A percentile compares a stretch with the other conserved stretches of the same genome.
These are phyloP conservation scores for Fusarium vanettenii DNA, from an alignment of 2,329 filamentous ascomycete genomes.

Conservation along the genomic window DNA sequence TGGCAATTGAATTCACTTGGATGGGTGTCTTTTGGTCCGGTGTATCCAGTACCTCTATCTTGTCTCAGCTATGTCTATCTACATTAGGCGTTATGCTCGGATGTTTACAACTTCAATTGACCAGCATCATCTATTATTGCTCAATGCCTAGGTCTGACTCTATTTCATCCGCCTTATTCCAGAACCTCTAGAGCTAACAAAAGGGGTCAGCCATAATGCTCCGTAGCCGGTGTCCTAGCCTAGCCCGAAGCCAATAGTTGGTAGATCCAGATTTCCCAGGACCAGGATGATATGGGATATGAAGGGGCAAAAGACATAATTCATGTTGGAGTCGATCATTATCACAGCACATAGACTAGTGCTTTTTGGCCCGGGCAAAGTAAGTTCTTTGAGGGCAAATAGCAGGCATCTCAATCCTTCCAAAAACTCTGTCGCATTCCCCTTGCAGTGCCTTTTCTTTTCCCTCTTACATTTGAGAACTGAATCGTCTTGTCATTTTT, in stretches of 20 bases:
- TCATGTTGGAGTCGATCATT: conserved; percentile 2
- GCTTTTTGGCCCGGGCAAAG: not conserved
- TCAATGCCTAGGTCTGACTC: not conserved
- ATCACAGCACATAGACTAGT: not conserved
- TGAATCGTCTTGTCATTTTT: conserved; percentile 14
- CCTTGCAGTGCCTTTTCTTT: conserved; percentile 2
- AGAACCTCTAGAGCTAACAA: not conserved
- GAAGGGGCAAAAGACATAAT: not conserved
- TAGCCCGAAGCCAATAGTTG: not conserved
- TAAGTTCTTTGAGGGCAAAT: conserved; percentile 4
- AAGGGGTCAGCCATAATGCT: not conserved
- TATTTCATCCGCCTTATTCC: not conserved
- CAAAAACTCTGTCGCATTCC: not conserved
- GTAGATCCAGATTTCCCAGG: conserved; percentile 32
- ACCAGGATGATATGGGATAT: not conserved
- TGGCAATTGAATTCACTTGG: not conserved
- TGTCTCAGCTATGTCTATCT: not conserved
- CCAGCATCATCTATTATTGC: not conserved
- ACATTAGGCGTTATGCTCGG: not conserved
- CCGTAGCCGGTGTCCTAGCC: not conserved
- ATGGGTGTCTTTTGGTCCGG: not conserved
- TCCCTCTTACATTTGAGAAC: conserved; percentile 4
- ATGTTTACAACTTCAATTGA: not conserved
- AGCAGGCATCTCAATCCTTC: conserved; percentile 1
- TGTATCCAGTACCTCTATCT: not conserved